Percentiles rank a stretch among this genome's conserved stretches.
These are phyloP conservation scores for Chionographis japonica DNA, from an alignment of 106 monocot genomes.

Conservation along the genomic window DNA sequence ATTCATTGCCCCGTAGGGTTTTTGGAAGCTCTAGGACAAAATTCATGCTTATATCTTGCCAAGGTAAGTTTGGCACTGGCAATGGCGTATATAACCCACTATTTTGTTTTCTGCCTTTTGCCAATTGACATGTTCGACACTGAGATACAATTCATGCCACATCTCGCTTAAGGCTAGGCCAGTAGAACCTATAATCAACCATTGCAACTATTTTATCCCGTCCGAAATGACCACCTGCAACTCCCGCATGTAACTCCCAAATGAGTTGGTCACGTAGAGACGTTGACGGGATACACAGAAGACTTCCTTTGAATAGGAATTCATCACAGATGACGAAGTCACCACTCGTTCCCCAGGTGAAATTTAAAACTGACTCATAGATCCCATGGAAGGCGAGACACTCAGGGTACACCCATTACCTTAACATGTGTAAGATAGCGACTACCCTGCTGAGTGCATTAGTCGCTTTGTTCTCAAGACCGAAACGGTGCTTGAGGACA, in stretches of 20 bases:
- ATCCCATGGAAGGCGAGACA: too few species aligned
- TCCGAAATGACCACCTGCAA: not conserved
- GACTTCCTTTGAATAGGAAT: too few species aligned
- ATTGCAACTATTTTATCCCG: not conserved
- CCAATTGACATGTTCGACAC: not conserved
- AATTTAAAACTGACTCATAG: too few species aligned
- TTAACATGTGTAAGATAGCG: too few species aligned
- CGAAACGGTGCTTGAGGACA: too few species aligned
- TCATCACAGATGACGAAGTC: too few species aligned
- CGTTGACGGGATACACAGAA: too few species aligned
- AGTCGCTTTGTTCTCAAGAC: too few species aligned
- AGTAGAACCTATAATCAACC: not conserved
- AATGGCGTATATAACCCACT: not conserved
- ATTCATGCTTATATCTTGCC: not conserved
- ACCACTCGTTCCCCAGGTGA: too few species aligned
- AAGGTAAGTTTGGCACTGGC: not conserved
- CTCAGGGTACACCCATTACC: too few species aligned
- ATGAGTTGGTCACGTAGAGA: not conserved
- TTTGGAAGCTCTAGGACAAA: conserved; percentile 12
- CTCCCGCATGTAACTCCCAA: not conserved
- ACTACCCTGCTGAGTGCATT: too few species aligned
- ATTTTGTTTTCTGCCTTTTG: not conserved
- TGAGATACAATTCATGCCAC: not conserved
- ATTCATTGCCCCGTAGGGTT: not conserved
- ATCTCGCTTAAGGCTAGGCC: not conserved